phyloP scores from a whole-genome alignment of 1,284 basidiomycete species.

The Heterobasidion annosum region DNA sequence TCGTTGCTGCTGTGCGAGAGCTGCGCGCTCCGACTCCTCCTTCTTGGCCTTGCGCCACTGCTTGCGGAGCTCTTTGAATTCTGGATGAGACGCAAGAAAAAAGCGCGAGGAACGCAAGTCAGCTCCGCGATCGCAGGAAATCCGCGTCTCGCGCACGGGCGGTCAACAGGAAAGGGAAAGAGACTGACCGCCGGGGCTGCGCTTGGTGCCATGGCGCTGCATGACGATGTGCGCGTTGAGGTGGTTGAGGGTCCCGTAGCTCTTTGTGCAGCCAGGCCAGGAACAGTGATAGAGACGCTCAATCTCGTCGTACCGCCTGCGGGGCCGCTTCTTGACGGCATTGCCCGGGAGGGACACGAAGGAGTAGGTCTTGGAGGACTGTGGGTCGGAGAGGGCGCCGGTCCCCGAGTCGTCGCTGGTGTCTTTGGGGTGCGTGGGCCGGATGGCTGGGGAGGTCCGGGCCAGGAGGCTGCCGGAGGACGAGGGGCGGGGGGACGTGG shows the following conservation, averaged over 20 bases:
- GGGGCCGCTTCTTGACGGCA: conserved; percentile 72
- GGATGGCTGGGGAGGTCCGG: neutral
- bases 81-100: conserved; percentile 30
- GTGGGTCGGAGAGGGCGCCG: conserved; percentile 8
- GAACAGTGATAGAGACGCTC: conserved; percentile 84
- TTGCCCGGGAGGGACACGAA: conserved; percentile 76
- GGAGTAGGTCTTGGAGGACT: conserved; percentile 55
- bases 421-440: conserved; percentile 1
- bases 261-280: conserved; percentile 78
- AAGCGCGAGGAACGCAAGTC: neutral
- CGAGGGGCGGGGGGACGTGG: conserved; percentile 8
- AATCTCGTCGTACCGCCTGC: conserved; percentile 83
- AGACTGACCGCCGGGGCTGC: conserved; percentile 70
- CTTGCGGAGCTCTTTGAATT: conserved; percentile 96
- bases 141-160: neutral
- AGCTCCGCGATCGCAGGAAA: too few species aligned
- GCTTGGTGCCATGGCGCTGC: conserved; percentile 84
- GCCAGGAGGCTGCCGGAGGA: conserved; percentile 2
- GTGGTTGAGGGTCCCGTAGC: conserved; percentile 86
- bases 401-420: conserved; percentile 14
- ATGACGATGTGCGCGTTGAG: conserved; percentile 89
- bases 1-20: conserved; percentile 2
- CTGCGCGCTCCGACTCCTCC: conserved; percentile 30
- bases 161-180: conserved; percentile 6
- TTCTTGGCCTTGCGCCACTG: conserved; percentile 93